These are phyloP conservation scores for Coemansia sp. DNA, from an alignment of 192 early-diverging fungal species.

Conservation along the genomic window DNA sequence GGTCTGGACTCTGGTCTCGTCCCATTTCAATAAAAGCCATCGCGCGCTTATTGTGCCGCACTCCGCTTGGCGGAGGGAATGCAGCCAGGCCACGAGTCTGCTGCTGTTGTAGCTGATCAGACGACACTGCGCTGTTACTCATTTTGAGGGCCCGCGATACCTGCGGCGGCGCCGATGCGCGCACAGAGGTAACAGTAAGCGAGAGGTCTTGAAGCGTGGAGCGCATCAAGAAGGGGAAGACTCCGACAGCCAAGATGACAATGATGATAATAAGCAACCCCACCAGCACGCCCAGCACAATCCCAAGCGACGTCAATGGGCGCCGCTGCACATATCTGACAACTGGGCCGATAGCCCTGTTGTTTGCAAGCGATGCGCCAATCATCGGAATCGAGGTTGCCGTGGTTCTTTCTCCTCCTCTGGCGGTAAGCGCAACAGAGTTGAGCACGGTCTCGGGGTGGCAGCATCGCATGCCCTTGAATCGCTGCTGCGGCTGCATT, in stretches of 20 bases:
- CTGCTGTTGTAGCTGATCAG: no score
- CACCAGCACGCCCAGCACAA: slow-evolving; percentile 31
- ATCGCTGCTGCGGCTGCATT: neutral
- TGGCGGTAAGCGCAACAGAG: slow-evolving; percentile 1
- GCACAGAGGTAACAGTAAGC: slow-evolving; percentile 27
- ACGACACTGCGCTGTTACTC: neutral
- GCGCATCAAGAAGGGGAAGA: slow-evolving; percentile 46
- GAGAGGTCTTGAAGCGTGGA: slow-evolving; percentile 47
- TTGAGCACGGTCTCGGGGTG: neutral
- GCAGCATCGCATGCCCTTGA: slow-evolving; percentile 10
- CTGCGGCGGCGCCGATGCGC: slow-evolving; percentile 32
- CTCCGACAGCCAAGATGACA: slow-evolving; percentile 34
- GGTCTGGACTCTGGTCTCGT: neutral
- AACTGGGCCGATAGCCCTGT: slow-evolving; percentile 21
- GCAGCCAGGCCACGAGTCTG: no score
- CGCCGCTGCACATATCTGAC: slow-evolving; percentile 38
- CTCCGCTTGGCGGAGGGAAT: neutral
- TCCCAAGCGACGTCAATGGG: slow-evolving; percentile 31
- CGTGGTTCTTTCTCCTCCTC: neutral
- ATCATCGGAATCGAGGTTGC: slow-evolving; percentile 7
- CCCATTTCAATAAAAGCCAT: neutral
- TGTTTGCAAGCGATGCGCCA: slow-evolving; percentile 10
- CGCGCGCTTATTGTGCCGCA: neutral
- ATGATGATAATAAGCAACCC: slow-evolving; percentile 35
- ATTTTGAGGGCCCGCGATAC: slow-evolving; percentile 17